Evolutionary conservation across 371 early-diverging fungal genomes (phyloP).

Genomic region (Mucor indicus): DNA sequence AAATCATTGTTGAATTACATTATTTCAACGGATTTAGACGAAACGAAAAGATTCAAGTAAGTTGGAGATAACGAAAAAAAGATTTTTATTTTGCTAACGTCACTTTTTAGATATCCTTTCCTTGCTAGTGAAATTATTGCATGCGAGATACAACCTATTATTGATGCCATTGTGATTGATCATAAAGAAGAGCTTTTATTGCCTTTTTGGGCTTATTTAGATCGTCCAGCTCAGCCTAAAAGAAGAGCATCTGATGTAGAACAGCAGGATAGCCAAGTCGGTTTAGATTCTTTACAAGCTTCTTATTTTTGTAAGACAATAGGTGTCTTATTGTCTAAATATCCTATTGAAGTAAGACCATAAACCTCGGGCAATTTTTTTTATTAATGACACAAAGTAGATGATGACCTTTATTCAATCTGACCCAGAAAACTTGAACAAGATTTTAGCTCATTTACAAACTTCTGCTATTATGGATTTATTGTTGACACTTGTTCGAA

Average conservation of each 20-base stretch:
- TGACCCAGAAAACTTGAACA: slow-evolving; percentile 50
- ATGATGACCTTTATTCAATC: slow-evolving; percentile 66
- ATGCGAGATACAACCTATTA: slow-evolving; percentile 80
- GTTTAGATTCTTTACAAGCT: slow-evolving; percentile 68
- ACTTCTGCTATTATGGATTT: slow-evolving; percentile 85
- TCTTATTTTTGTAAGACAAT: slow-evolving; percentile 87
- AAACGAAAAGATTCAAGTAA: slow-evolving; percentile 72
- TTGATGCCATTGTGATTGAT: slow-evolving; percentile 65
- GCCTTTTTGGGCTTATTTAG: slow-evolving; percentile 78
- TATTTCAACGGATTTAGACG: slow-evolving; percentile 62
- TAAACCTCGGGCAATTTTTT: slow-evolving; percentile 4
- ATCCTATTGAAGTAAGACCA: slow-evolving; percentile 65
- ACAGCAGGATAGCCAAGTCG: background rate
- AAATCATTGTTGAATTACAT: slow-evolving; percentile 62
- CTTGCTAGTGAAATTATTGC: slow-evolving; percentile 83
- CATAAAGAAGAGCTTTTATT: slow-evolving; percentile 59
- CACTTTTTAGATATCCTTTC: slow-evolving; percentile 67
- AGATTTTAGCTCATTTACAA: slow-evolving; percentile 74
- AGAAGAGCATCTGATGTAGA: slow-evolving; percentile 9
- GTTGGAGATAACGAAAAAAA: too few relatives aligned
- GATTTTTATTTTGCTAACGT: background rate
- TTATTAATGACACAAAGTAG: background rate
- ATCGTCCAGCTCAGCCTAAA: slow-evolving; percentile 52
- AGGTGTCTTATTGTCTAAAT: slow-evolving; percentile 76
- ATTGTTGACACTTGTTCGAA: slow-evolving; percentile 82